Evolutionary conservation across 164 flowering plant species (phyloP).

Genomic region (Echeveria elegans): DNA sequence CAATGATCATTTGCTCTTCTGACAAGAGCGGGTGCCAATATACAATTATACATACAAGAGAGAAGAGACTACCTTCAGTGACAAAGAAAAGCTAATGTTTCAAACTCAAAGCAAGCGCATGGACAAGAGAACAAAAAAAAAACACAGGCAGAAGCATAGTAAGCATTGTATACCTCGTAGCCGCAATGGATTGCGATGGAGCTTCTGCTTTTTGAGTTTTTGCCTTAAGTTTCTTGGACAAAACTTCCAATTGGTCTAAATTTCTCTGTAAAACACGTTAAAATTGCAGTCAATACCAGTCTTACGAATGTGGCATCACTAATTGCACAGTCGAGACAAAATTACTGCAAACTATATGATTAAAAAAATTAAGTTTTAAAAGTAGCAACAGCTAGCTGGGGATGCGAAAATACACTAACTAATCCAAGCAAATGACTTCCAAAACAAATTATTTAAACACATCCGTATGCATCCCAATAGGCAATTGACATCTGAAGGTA

Average conservation of each 20-base stretch:
- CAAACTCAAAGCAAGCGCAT: not conserved
- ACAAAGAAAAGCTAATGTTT: not conserved
- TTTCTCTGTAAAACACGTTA: conserved; percentile 47
- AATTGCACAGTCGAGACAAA: too few species aligned
- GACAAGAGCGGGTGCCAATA: not conserved
- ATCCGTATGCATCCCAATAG: not conserved
- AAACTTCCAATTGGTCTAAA: conserved; percentile 81
- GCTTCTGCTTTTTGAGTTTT: conserved; percentile 78
- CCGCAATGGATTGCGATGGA: conserved; percentile 86
- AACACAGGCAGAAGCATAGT: not conserved
- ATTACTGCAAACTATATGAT: too few species aligned
- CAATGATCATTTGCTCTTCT: not conserved
- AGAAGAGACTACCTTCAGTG: not conserved
- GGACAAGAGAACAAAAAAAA: too few species aligned
- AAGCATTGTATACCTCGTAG: conserved; percentile 69
- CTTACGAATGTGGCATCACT: too few species aligned
- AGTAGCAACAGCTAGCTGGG: not conserved
- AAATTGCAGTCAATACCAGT: too few species aligned
- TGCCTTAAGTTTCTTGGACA: conserved; percentile 91
- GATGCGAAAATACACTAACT: too few species aligned
- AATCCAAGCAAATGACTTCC: too few species aligned
- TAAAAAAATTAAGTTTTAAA: not conserved
- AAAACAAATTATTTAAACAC: too few species aligned
- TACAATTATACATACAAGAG: not conserved
- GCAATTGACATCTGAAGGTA: not conserved